Percentiles rank a stretch among this genome's conserved stretches.
Evolutionary conservation across 257 asterid genomes (phyloP).

Genomic region (Gardenia jasminoides): DNA sequence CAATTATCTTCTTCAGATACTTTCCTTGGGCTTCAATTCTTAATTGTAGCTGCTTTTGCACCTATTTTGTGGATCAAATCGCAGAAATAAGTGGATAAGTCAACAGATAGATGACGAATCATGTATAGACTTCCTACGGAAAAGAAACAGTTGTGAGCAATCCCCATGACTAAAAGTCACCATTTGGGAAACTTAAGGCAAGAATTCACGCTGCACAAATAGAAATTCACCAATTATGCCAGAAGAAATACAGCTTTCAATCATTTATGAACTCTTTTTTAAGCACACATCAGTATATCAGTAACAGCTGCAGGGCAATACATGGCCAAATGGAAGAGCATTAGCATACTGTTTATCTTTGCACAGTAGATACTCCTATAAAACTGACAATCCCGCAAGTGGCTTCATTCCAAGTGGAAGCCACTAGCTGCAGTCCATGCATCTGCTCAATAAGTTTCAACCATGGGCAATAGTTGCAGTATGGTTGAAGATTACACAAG

Average conservation of each 20-base stretch:
- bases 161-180: not conserved
- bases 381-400: not conserved
- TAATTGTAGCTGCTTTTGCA: constrained; percentile 89
- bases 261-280: not conserved
- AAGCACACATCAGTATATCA: not conserved
- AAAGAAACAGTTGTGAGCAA: not conserved
- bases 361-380: not conserved
- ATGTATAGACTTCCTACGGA: not conserved
- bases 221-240: not conserved
- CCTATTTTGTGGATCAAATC: constrained; percentile 39
- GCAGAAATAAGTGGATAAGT: not conserved
- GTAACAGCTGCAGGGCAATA: not conserved
- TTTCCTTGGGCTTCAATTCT: constrained; percentile 98
- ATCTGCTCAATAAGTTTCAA: not conserved
- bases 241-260: not conserved
- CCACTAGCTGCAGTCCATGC: not conserved
- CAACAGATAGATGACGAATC: not conserved
- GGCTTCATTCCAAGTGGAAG: not conserved
- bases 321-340: not conserved
- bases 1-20: constrained; percentile 89
- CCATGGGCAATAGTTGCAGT: not conserved
- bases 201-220: not conserved
- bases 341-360: not conserved
- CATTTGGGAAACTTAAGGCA: not conserved
- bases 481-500: not conserved